Evolutionary conservation across 306 rosid genomes (phyloP).

Genomic region (Prunus padus): DNA sequence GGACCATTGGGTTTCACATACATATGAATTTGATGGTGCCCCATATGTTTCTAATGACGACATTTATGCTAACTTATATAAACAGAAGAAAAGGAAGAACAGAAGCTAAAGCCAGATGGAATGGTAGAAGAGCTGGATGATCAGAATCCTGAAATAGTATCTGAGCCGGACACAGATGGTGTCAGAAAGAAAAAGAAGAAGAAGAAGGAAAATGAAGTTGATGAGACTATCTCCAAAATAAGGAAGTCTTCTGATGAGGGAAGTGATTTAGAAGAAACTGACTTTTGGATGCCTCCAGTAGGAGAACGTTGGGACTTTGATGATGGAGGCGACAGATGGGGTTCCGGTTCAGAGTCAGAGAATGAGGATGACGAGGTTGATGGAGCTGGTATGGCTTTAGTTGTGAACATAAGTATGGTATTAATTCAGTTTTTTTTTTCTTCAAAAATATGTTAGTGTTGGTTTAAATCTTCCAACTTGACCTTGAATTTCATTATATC

Average conservation of each 20-base stretch:
- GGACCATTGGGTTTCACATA: neutral
- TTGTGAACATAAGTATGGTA: neutral
- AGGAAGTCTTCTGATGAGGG: conserved; percentile 43
- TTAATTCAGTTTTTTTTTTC: neutral
- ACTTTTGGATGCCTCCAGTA: conserved; percentile 81
- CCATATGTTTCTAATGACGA: neutral
- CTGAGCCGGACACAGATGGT: conserved; percentile 31
- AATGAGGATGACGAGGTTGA: conserved; percentile 48
- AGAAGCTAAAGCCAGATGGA: conserved; percentile 36
- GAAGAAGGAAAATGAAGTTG: conserved; percentile 34
- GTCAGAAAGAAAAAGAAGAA: conserved; percentile 40
- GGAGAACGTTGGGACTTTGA: conserved; percentile 94
- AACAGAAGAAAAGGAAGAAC: conserved; percentile 70
- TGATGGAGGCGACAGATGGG: conserved; percentile 81
- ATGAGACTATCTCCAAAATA: conserved; percentile 48
- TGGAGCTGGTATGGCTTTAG: conserved; percentile 43
- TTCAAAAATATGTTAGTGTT: neutral
- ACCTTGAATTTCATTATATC: neutral
- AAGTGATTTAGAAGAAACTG: conserved; percentile 54
- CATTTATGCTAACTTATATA: neutral
- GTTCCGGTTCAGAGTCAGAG: conserved; percentile 59
- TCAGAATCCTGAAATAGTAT: conserved; percentile 29
- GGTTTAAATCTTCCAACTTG: neutral
- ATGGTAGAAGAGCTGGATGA: conserved; percentile 40
- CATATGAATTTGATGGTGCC: neutral